phyloP scores from a whole-genome alignment of 345 rosid species.

The Toxicodendron radicans region DNA sequence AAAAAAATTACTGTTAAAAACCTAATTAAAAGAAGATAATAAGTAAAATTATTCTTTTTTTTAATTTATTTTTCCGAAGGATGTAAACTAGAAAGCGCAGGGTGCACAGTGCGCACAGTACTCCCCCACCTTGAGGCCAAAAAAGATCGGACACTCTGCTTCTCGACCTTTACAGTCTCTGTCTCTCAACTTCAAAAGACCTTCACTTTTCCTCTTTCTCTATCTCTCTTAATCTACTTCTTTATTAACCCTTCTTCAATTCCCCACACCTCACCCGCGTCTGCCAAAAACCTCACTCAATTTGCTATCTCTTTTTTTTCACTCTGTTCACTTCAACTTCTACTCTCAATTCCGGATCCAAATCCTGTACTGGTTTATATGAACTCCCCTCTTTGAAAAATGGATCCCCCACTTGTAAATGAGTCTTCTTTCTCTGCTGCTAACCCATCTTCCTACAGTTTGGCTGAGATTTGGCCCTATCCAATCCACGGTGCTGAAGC shows the following conservation, averaged over 20 bases:
- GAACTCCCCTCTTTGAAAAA: constrained; percentile 27
- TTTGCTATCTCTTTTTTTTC: neutral
- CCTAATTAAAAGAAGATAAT: too few relatives aligned
- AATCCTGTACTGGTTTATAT: constrained; percentile 23
- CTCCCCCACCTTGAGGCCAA: too few relatives aligned
- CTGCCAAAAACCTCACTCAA: constrained; percentile 20
- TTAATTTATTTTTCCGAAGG: neutral
- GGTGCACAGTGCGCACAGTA: constrained; percentile 2
- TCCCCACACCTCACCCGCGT: neutral
- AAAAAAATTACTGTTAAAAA: too few relatives aligned
- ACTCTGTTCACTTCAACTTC: neutral
- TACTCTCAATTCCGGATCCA: constrained; percentile 37
- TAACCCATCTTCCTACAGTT: constrained; percentile 74
- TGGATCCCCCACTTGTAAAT: constrained; percentile 85
- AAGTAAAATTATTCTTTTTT: too few relatives aligned
- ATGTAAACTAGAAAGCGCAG: neutral
- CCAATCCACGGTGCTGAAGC: constrained; percentile 51
- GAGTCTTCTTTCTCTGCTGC: constrained; percentile 82
- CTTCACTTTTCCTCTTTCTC: constrained; percentile 15
- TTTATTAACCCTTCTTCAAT: constrained; percentile 3
- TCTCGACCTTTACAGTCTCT: neutral
- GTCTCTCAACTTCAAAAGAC: neutral
- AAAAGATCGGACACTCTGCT: neutral
- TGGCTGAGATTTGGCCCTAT: constrained; percentile 91
- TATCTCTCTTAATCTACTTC: neutral